Evolutionary conservation across 2,329 filamentous ascomycete genomes (phyloP).

Genomic region (Sporothrix curviconia): DNA sequence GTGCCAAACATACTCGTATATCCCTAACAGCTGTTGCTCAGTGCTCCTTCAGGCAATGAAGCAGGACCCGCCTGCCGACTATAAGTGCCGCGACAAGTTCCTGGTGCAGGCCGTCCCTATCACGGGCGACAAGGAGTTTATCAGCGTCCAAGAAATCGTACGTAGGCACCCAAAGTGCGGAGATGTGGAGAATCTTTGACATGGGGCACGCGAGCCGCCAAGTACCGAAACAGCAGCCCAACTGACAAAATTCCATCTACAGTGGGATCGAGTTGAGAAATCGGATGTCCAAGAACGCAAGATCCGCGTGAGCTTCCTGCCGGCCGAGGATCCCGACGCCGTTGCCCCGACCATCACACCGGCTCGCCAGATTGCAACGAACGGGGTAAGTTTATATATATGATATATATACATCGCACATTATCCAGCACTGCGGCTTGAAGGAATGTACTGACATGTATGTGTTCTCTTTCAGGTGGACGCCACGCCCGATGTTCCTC

Average conservation of each 20-base stretch:
- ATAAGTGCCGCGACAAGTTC: constrained; percentile 56
- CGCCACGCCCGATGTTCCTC: constrained; percentile 27
- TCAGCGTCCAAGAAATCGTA: constrained; percentile 75
- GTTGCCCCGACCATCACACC: constrained; percentile 28
- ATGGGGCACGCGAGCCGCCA: not conserved
- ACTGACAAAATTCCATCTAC: no score
- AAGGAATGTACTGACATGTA: no score
- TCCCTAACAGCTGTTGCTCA: constrained; percentile 29
- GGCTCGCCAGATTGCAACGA: constrained; percentile 22
- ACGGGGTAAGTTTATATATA: constrained; percentile 29
- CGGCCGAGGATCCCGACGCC: constrained; percentile 43
- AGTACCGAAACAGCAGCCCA: no score
- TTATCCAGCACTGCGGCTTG: no score
- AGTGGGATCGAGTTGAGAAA: constrained; percentile 80
- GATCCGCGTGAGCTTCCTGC: constrained; percentile 83
- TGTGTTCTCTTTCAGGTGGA: constrained; percentile 29
- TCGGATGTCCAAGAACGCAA: constrained; percentile 82
- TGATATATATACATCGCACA: no score
- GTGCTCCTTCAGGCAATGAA: constrained; percentile 98
- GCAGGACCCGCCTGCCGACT: constrained; percentile 76
- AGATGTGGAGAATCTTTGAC: no score
- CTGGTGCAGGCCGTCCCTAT: constrained; percentile 44
- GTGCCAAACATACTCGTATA: not conserved
- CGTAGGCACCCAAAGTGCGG: no score
- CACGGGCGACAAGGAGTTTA: constrained; percentile 73